Base-by-base conservation (phyloP, 1,284 basidiomycete species). In the Pterulicium gracile region DNA sequence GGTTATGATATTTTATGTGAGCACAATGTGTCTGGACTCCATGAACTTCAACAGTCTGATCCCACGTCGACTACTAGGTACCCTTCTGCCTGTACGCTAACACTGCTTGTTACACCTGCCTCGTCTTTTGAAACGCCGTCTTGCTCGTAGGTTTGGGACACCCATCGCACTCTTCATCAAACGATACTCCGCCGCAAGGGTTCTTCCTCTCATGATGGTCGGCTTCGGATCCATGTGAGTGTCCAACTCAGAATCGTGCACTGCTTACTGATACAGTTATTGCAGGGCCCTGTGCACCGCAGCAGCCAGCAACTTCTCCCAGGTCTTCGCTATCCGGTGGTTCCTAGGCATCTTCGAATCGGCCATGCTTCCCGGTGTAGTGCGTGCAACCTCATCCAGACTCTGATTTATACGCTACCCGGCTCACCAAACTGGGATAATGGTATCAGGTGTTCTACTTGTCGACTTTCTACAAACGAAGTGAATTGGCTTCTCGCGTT, bases 161-260 rank as follows among this genome's bases (percentile, higher is more conserved):
- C 69, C 71, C 0, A 66, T 73, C 14, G 66, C 68, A 40, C 57
- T 74, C 5, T 55, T 72, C n/a, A 69, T 70, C 43, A 73, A 73
- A 52, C 60, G 61, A 43, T 72, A 56, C 50, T 68, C 67, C 40
- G 69, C 70, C n/a, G 69, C 70, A 3, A 61, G 69, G 10, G 65
- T 74, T 0, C 58, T 72, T 4, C 70, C 70, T 1, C 47, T 68
- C 41, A 67, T 73, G 66, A 72, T 72, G 68, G 47, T 71, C 44
- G 69, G 70, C 34, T 72, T 72, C 39, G 39, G 39, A 7, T 10
- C 39, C 7, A 41, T 51, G 70, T 70, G 46, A 49, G 61, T 53
- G 43, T 44, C 10, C 10, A 10, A 10, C 27, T 34, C 10, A 34
- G 34, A 4, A 34, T 40, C 35, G 42, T 23, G 32, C 40, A 20